Conservation (phyloP, 805 yeast species). For the Sugiyamaella qingdaonensis region DNA sequence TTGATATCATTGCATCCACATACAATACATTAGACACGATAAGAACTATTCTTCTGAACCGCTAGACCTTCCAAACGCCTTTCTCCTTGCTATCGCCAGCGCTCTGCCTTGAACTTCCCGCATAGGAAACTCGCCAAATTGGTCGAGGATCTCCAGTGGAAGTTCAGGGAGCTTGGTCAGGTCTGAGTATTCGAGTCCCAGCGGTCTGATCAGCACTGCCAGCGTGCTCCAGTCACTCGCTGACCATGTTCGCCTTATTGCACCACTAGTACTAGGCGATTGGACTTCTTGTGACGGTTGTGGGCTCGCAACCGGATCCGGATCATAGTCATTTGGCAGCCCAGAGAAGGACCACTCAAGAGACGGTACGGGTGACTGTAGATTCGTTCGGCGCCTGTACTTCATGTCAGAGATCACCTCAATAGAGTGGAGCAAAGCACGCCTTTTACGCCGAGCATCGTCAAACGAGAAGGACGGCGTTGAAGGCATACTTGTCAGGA, state of each 20-base stretch:
- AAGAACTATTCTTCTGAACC: background rate
- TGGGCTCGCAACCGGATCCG: background rate
- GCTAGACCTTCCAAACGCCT: background rate
- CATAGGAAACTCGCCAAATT: constrained; percentile 7
- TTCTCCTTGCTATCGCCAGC: constrained; percentile 12
- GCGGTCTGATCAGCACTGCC: background rate
- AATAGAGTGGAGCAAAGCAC: constrained; percentile 5
- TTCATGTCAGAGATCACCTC: constrained; percentile 6
- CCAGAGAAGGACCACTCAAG: background rate
- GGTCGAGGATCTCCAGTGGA: constrained; percentile 6
- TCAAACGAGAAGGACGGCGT: constrained; percentile 10
- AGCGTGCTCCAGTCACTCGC: constrained; percentile 13
- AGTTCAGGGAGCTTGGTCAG: constrained; percentile 11
- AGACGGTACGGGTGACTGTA: background rate
- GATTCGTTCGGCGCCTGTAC: background rate
- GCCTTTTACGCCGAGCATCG: constrained; percentile 2
- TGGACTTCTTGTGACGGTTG: background rate
- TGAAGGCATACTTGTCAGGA: background rate
- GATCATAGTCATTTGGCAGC: background rate
- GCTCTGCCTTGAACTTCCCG: constrained; percentile 15
- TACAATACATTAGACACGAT: background rate
- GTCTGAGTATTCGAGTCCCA: constrained; percentile 6
- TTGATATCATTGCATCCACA: background rate
- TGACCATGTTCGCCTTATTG: constrained; percentile 5
- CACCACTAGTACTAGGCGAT: background rate